Base-by-base conservation (phyloP, 169 alveolate species). In the Eimeria maxima region DNA sequence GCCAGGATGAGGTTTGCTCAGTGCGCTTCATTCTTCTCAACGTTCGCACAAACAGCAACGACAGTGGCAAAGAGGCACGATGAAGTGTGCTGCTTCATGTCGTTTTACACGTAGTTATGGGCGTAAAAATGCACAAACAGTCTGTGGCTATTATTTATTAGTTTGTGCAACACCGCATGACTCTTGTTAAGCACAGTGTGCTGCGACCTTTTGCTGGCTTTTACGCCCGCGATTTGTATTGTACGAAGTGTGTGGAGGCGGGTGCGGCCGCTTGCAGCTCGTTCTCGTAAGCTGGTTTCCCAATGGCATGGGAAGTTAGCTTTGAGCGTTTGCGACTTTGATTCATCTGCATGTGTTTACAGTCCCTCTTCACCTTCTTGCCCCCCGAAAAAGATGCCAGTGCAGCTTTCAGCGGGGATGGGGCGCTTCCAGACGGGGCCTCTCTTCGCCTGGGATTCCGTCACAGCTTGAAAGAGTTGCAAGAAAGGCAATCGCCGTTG, bases 361-460 rank as follows among this genome's bases (percentile, higher is more conserved):
- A 87, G 93, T 87, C 93, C 53, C 83, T 87, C 67, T 87, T 87
- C 93, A 38, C 93, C 93, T 87, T 87, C 81, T 53, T 87, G 57
- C 93, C 93, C 57, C 93, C 93, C 67, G 93, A 87, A 22, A 42
- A 14, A 33, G 65, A 42, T 29, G 44, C 81, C 29, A 7, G 80
- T 27, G 93, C 93, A 53, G 76, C 83, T 60, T 33, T 45, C 18
- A 57, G 45, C 33, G 81, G 47, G 44, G 93, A n/a, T 87, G 60
- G 38, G 44, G 78, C 81, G 44, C 71, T 87, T 33, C 93, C 81
- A 3, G 81, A 87, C 65, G 93, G 93, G 3, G 78, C 93, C 22
- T 87, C 93, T 63, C 81, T 87, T 45, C 93, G 93, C 27, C 93
- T 87, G 60, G 78, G 80, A 50, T 87, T 87, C 44, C 93, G 93